phyloP scores from a whole-genome alignment of 805 yeast species.

The Ogataea angusta region DNA sequence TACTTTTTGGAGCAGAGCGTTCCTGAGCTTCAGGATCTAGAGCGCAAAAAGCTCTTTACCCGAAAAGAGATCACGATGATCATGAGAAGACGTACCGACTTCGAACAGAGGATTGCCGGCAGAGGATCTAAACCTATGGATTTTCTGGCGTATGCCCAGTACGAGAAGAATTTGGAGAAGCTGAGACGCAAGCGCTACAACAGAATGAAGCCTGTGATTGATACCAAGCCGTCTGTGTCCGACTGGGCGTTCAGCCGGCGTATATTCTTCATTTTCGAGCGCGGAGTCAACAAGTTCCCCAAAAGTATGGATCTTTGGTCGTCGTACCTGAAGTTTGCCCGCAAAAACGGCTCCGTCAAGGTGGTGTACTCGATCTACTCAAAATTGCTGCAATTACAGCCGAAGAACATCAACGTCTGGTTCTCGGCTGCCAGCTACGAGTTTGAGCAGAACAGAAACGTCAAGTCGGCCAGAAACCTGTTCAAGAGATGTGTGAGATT shows the following conservation, averaged over 20 bases:
- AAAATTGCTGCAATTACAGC: constrained; percentile 77
- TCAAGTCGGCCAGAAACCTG: constrained; percentile 81
- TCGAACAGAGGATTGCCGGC: constrained; percentile 84
- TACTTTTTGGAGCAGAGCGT: constrained; percentile 65
- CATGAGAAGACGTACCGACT: constrained; percentile 92
- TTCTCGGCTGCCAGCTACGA: constrained; percentile 92
- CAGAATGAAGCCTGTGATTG: constrained; percentile 56
- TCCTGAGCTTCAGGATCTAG: constrained; percentile 89
- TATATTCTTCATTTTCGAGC: constrained; percentile 74
- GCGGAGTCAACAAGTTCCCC: constrained; percentile 80
- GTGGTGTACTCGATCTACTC: constrained; percentile 75
- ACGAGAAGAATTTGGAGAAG: constrained; percentile 75
- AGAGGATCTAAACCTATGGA: constrained; percentile 79
- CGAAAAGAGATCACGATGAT: constrained; percentile 78
- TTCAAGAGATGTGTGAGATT: constrained; percentile 84
- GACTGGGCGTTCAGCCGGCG: constrained; percentile 88
- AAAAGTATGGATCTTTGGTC: constrained; percentile 77
- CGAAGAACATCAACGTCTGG: constrained; percentile 90
- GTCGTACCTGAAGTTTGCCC: constrained; percentile 65
- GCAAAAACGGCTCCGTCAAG: constrained; percentile 63
- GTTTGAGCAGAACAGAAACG: constrained; percentile 82
- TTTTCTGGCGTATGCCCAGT: constrained; percentile 73
- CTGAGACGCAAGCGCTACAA: constrained; percentile 68
- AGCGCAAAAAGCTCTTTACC: constrained; percentile 74
- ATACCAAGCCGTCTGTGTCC: constrained; percentile 61